These are phyloP conservation scores for Allantophomopsis cytisporea DNA, from an alignment of 2,329 filamentous ascomycete species.

Conservation along the genomic window DNA sequence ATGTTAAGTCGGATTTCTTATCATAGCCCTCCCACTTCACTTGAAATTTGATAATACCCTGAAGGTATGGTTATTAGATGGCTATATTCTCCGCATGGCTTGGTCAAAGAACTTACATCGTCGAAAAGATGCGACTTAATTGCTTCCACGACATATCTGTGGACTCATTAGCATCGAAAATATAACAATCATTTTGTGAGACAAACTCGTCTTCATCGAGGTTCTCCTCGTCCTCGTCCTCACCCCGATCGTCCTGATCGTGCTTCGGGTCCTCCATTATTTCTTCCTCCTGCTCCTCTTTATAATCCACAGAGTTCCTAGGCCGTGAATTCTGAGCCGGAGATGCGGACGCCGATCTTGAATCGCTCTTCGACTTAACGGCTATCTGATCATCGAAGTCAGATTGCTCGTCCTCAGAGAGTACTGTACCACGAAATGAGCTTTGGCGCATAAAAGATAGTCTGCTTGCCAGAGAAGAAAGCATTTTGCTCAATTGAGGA, in stretches of 20 bases:
- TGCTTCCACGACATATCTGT: conserved; percentile 60
- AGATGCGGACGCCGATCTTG: no score
- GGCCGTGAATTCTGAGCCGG: no score
- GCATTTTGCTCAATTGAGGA: no score
- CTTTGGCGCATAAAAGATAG: no score
- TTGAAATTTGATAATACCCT: conserved; percentile 42
- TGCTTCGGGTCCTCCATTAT: conserved; percentile 6
- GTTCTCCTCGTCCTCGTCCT: conserved; percentile 19
- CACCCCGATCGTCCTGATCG: conserved; percentile 12
- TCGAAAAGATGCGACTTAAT: conserved; percentile 54
- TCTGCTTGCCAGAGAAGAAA: no score
- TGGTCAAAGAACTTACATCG: conserved; percentile 26
- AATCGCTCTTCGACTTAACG: no score
- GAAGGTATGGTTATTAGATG: conserved; percentile 1
- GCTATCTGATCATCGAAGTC: no score
- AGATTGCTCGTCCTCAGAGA: no score
- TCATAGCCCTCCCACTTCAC: conserved; percentile 78
- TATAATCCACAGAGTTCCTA: conserved; percentile 20
- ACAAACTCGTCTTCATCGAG: conserved; percentile 33
- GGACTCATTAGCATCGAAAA: conserved; percentile 8
- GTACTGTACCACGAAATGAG: no score
- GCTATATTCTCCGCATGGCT: background rate
- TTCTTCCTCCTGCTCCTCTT: conserved; percentile 6
- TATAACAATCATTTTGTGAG: background rate
- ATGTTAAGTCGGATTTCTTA: conserved; percentile 56